Percentiles rank a stretch among this genome's conserved stretches.
Conservation (phyloP, 2,329 filamentous ascomycete genomes). For the Pseudogymnoascus sp. region DNA sequence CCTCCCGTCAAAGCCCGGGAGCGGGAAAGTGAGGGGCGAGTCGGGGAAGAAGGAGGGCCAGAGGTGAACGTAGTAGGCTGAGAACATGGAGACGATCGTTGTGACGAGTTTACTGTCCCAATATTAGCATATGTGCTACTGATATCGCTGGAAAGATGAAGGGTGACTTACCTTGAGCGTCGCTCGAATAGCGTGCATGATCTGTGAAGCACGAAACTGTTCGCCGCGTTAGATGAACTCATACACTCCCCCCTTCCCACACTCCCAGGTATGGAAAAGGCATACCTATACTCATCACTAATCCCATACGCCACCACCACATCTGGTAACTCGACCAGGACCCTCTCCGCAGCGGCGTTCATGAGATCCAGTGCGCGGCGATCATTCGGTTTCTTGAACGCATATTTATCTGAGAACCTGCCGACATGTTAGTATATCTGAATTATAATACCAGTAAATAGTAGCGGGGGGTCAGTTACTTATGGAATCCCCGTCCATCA, state of each 20-base stretch:
- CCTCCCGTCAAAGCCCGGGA: slow-evolving; percentile 88
- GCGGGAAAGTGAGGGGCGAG: slow-evolving; percentile 59
- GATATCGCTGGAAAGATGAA: background rate
- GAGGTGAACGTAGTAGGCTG: slow-evolving; percentile 75
- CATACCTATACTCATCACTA: slow-evolving; percentile 82
- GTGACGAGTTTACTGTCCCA: slow-evolving; percentile 71
- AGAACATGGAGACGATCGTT: slow-evolving; percentile 88
- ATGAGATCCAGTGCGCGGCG: slow-evolving; percentile 79
- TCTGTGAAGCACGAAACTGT: slow-evolving; percentile 82
- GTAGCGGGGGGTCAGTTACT: slow-evolving; percentile 43
- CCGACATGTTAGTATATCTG: slow-evolving; percentile 9
- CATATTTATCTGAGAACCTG: slow-evolving; percentile 75
- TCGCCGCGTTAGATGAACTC: slow-evolving; percentile 17
- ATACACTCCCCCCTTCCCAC: background rate
- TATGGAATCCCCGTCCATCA: slow-evolving; percentile 91
- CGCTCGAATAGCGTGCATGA: slow-evolving; percentile 76
- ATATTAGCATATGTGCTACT: slow-evolving; percentile 10
- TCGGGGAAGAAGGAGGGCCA: slow-evolving; percentile 73
- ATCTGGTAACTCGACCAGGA: slow-evolving; percentile 76
- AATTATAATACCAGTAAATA: background rate
- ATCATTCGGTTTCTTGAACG: slow-evolving; percentile 90
- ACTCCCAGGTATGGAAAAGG: background rate
- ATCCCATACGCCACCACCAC: slow-evolving; percentile 84
- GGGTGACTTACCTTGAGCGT: slow-evolving; percentile 55
- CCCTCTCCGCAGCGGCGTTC: slow-evolving; percentile 83